phyloP scores from a whole-genome alignment of 257 asterid species.

The Prunella vulgaris region DNA sequence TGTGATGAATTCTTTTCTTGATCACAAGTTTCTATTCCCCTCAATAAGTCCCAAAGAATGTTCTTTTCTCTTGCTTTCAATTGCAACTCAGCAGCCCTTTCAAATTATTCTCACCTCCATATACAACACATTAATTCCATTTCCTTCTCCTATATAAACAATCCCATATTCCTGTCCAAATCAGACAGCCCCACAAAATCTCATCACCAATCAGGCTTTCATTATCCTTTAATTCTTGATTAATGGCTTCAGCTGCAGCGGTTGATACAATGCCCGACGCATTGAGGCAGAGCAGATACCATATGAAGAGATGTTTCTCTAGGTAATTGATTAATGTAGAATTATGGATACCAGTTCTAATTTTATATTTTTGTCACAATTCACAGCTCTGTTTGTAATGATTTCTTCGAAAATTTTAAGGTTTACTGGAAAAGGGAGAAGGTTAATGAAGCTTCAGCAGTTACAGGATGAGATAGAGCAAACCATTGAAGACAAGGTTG shows the following conservation, averaged over 20 bases:
- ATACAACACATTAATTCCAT: slow-evolving; percentile 6
- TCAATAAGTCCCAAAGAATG: slow-evolving; percentile 55
- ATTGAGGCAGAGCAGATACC: slow-evolving; percentile 50
- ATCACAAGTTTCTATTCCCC: slow-evolving; percentile 35
- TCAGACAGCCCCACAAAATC: slow-evolving; percentile 23
- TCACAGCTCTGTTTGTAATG: not conserved
- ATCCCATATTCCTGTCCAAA: slow-evolving; percentile 24
- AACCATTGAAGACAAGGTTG: slow-evolving; percentile 59
- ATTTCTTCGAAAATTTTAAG: slow-evolving; percentile 26
- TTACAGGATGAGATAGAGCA: slow-evolving; percentile 67
- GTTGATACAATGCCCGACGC: slow-evolving; percentile 62
- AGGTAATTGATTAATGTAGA: slow-evolving; percentile 36
- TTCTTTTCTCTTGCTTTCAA: slow-evolving; percentile 43
- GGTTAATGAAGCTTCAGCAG: slow-evolving; percentile 64
- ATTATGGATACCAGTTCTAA: not conserved
- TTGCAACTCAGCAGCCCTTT: slow-evolving; percentile 17
- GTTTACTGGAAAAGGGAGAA: slow-evolving; percentile 53
- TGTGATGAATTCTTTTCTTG: slow-evolving; percentile 55
- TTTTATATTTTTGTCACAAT: not conserved
- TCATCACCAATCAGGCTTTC: not conserved
- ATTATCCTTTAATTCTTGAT: not conserved
- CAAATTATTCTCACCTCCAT: slow-evolving; percentile 37
- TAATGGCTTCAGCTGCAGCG: slow-evolving; percentile 52
- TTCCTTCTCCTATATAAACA: slow-evolving; percentile 31
- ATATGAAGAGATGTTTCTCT: slow-evolving; percentile 68